phyloP scores from a whole-genome alignment of 1,284 basidiomycete species.

The Sporisorium sorghi region DNA sequence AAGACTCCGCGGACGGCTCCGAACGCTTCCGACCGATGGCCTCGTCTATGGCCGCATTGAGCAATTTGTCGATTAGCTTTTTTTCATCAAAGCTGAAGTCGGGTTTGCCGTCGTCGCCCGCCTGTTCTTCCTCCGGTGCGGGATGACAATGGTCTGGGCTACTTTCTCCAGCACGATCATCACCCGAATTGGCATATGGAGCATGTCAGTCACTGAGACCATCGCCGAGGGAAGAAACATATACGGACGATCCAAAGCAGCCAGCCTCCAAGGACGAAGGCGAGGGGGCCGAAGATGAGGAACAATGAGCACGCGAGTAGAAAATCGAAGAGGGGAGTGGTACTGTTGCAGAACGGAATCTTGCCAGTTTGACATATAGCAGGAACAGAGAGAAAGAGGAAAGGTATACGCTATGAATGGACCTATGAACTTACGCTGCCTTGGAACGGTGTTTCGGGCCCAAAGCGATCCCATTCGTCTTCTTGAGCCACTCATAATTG shows the following conservation, averaged over 20 bases:
- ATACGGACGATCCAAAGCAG: too few relatives aligned
- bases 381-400: background rate
- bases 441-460: constrained; percentile 28
- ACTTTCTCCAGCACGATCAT: background rate
- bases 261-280: too few relatives aligned
- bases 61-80: too few relatives aligned
- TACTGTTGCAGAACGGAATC: background rate
- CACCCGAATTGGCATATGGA: background rate
- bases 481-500: constrained; percentile 19
- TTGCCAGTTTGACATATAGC: background rate
- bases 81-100: background rate
- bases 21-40: background rate
- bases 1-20: background rate
- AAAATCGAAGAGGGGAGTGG: background rate
- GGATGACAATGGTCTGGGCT: too few relatives aligned
- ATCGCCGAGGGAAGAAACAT: too few relatives aligned
- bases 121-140: too few relatives aligned
- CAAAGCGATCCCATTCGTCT: constrained; percentile 5
- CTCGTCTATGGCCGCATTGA: background rate
- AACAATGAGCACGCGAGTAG: too few relatives aligned
- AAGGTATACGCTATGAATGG: background rate
- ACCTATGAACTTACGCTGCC: constrained; percentile 8
- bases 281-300: too few relatives aligned
- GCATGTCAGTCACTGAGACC: background rate
- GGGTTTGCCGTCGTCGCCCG: background rate